Evolutionary conservation across 2,329 filamentous ascomycete species (phyloP).

Genomic region (Phoma sp.): DNA sequence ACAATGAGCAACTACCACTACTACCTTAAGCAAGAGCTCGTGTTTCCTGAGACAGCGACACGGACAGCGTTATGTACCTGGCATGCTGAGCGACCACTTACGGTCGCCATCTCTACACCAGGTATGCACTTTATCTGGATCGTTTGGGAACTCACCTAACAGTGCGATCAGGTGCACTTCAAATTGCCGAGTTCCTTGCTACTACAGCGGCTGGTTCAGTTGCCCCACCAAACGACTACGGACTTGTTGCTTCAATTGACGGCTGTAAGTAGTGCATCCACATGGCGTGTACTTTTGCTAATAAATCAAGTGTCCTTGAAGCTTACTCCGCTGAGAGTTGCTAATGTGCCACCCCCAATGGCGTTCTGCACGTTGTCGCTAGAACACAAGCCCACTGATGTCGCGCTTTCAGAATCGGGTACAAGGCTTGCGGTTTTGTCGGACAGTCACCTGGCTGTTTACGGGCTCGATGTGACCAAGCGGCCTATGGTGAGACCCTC

Average conservation of each 20-base stretch:
- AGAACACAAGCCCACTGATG: slow-evolving; percentile 71
- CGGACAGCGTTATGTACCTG: slow-evolving; percentile 57
- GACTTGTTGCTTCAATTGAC: slow-evolving; percentile 83
- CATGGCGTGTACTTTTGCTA: slow-evolving; percentile 7
- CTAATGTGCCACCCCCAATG: slow-evolving; percentile 94
- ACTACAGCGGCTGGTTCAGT: slow-evolving; percentile 73
- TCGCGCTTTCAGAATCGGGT: slow-evolving; percentile 66
- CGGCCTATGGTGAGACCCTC: slow-evolving; percentile 55
- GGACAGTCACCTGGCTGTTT: slow-evolving; percentile 70
- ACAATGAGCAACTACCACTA: slow-evolving; percentile 98
- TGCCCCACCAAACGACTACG: slow-evolving; percentile 75
- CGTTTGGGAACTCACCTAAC: background rate
- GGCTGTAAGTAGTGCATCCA: slow-evolving; percentile 61
- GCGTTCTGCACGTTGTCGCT: slow-evolving; percentile 76
- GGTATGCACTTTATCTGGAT: slow-evolving; percentile 23
- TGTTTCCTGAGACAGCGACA: slow-evolving; percentile 30
- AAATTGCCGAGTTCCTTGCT: slow-evolving; percentile 71
- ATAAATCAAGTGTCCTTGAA: slow-evolving; percentile 66
- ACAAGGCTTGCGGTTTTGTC: slow-evolving; percentile 74
- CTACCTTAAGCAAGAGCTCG: slow-evolving; percentile 92
- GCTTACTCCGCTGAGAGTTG: slow-evolving; percentile 81
- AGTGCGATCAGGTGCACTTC: slow-evolving; percentile 54
- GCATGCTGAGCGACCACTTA: slow-evolving; percentile 86
- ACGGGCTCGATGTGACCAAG: slow-evolving; percentile 70
- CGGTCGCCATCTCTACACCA: slow-evolving; percentile 62